Evolutionary conservation across 345 rosid species (phyloP).

Genomic region (Nasturtium officinale): DNA sequence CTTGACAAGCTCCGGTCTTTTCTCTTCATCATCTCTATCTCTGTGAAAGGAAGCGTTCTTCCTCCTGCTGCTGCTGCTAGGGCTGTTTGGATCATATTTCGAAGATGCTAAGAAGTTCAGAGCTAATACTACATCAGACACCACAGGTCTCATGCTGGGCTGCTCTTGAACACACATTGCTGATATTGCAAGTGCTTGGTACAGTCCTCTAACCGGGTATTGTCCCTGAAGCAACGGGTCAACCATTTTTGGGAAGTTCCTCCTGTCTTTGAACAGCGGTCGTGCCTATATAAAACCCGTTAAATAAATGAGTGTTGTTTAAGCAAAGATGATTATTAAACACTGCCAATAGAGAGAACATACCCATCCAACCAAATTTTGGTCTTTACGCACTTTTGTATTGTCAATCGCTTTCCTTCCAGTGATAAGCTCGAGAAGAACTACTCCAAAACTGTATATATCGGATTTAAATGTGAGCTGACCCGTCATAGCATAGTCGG

Average conservation of each 20-base stretch:
- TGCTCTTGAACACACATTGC: slow-evolving; percentile 98
- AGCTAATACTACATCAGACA: slow-evolving; percentile 80
- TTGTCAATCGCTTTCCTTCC: slow-evolving; percentile 86
- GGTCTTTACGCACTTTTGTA: slow-evolving; percentile 56
- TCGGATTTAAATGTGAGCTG: slow-evolving; percentile 90
- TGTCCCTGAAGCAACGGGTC: slow-evolving; percentile 77
- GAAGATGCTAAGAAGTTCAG: slow-evolving; percentile 76
- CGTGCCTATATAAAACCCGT: slow-evolving; percentile 53
- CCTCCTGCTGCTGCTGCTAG: slow-evolving; percentile 40
- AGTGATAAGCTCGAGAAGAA: slow-evolving; percentile 81
- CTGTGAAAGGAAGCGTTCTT: slow-evolving; percentile 30
- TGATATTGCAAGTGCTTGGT: slow-evolving; percentile 88
- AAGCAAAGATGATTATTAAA: not conserved
- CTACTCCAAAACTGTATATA: slow-evolving; percentile 91
- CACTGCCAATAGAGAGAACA: slow-evolving; percentile 22
- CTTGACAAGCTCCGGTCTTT: slow-evolving; percentile 27
- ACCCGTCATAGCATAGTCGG: slow-evolving; percentile 95
- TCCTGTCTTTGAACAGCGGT: slow-evolving; percentile 83
- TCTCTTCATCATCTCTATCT: slow-evolving; percentile 20
- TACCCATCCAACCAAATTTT: slow-evolving; percentile 91
- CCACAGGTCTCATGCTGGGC: slow-evolving; percentile 74
- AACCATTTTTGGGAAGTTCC: slow-evolving; percentile 67
- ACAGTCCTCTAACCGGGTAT: slow-evolving; percentile 75
- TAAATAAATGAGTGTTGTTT: not conserved
- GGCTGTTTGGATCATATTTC: slow-evolving; percentile 50